Conservation (phyloP, 495 filamentous ascomycete genomes). For the Aspergillus steynii region DNA sequence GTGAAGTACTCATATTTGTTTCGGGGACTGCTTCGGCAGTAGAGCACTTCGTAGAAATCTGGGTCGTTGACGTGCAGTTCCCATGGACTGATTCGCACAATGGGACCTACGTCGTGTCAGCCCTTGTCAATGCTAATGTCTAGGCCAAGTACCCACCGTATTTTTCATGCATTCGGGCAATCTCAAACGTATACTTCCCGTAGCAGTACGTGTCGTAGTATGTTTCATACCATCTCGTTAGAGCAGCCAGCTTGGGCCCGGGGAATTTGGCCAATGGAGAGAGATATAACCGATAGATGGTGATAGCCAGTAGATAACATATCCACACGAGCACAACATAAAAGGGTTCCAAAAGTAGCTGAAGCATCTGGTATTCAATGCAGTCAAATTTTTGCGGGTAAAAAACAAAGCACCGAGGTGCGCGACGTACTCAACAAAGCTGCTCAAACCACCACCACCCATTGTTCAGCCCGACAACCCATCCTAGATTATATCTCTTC, state of each 20-base stretch:
- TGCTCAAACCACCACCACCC: not conserved
- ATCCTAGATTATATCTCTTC: not conserved
- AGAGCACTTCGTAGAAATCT: slow-evolving; percentile 27
- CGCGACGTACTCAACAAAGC: not conserved
- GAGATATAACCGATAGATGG: slow-evolving; percentile 40
- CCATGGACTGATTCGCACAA: slow-evolving; percentile 32
- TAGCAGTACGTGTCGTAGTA: slow-evolving; percentile 26
- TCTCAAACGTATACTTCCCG: slow-evolving; percentile 29
- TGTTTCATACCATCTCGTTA: slow-evolving; percentile 34
- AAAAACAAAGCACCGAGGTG: not conserved
- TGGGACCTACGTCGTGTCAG: slow-evolving; percentile 22
- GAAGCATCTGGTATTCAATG: slow-evolving; percentile 9
- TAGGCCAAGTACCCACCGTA: slow-evolving; percentile 25
- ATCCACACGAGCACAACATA: slow-evolving; percentile 5
- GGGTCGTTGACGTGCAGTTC: slow-evolving; percentile 30
- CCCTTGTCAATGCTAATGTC: not conserved
- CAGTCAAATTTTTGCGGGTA: not conserved
- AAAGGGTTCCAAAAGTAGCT: not conserved
- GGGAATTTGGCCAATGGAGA: slow-evolving; percentile 45
- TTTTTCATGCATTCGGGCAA: slow-evolving; percentile 34
- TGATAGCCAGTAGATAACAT: slow-evolving; percentile 11
- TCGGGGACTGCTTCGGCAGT: slow-evolving; percentile 16
- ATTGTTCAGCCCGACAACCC: not conserved
- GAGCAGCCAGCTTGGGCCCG: slow-evolving; percentile 48
- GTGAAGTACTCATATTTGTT: slow-evolving; percentile 29